phyloP scores from a whole-genome alignment of 768 basidiomycete genomes.

The Podaxis sp. region DNA sequence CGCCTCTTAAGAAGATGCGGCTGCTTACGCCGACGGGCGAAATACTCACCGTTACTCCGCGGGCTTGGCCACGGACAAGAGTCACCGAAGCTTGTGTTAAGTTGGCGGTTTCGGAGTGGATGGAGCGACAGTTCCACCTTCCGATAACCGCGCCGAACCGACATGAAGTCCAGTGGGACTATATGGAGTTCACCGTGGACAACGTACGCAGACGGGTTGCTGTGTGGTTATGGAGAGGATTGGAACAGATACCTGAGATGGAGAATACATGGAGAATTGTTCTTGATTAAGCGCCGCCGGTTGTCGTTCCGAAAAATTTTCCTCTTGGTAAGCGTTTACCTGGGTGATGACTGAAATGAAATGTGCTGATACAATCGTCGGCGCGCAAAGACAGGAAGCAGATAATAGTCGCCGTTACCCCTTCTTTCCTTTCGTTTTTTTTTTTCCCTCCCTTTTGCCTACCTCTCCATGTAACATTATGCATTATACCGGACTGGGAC shows the following conservation, averaged over 20 bases:
- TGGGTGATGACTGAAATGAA: too few species aligned
- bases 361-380: too few species aligned
- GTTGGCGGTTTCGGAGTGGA: conserved; percentile 7
- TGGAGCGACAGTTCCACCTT: background rate
- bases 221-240: conserved; percentile 11
- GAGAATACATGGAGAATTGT: background rate
- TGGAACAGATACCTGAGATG: background rate
- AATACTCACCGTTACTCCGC: background rate
- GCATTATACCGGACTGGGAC: background rate
- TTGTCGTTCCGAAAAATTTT: background rate
- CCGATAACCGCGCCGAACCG: background rate
- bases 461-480: background rate
- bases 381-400: too few species aligned
- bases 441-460: background rate
- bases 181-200: background rate
- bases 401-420: background rate
- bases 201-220: background rate
- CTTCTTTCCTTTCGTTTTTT: background rate
- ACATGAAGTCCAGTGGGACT: background rate
- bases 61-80: background rate
- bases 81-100: conserved; percentile 4
- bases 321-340: background rate
- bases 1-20: background rate
- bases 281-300: background rate
- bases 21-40: background rate